These are phyloP conservation scores for Biscutella laevigata DNA, from an alignment of 441 rosid genomes.

Conservation along the genomic window DNA sequence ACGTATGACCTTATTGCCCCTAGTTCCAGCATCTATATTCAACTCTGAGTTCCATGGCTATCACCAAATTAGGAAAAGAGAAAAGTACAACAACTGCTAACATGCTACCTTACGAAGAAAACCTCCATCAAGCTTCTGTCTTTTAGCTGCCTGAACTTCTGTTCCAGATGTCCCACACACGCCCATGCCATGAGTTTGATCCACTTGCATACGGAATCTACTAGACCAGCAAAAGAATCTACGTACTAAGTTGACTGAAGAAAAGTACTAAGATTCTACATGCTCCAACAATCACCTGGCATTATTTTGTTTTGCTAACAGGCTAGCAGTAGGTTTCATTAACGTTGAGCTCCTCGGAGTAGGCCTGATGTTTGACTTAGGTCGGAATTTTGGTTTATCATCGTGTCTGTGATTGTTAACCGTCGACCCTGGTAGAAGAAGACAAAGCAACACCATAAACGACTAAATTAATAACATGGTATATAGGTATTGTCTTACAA, in stretches of 20 bases:
- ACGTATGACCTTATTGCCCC: neutral
- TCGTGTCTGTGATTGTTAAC: constrained; percentile 24
- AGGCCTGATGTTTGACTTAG: constrained; percentile 19
- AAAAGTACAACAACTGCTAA: neutral
- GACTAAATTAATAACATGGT: neutral
- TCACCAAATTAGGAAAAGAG: neutral
- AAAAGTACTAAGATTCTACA: neutral
- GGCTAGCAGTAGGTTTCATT: constrained; percentile 92
- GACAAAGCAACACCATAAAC: neutral
- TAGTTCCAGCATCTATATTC: neutral
- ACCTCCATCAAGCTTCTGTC: constrained; percentile 94
- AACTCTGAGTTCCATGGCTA: neutral
- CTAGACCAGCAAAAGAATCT: constrained; percentile 1
- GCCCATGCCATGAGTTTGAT: constrained; percentile 16
- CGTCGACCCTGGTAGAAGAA: constrained; percentile 34
- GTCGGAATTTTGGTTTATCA: constrained; percentile 34
- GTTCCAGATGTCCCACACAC: constrained; percentile 37
- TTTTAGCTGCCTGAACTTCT: constrained; percentile 84
- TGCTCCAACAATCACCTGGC: constrained; percentile 41
- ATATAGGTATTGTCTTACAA: neutral
- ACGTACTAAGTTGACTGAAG: neutral
- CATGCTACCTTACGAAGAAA: constrained; percentile 50
- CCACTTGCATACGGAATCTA: constrained; percentile 44
- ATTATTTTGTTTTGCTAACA: constrained; percentile 73
- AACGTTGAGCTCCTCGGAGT: constrained; percentile 64